Conservation (phyloP, 257 asterid genomes). For the Fraxinus excelsior region DNA sequence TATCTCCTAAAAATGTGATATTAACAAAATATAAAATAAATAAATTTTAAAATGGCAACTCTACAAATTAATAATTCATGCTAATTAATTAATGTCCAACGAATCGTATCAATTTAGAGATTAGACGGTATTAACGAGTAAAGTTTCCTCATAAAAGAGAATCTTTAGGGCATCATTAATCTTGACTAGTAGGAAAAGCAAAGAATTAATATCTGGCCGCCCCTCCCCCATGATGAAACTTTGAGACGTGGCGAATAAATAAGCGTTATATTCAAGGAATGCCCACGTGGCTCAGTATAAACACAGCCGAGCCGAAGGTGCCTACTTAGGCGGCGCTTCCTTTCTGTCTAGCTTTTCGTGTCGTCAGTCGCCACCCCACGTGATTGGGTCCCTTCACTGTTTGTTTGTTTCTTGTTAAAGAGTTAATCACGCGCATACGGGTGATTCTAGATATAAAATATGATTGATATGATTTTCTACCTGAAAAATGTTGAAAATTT, state of each 20-base stretch:
- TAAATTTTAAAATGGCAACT: too few species aligned
- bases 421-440: not conserved
- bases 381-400: not conserved
- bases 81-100: too few species aligned
- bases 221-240: not conserved
- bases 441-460: too few species aligned
- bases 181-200: not conserved
- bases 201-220: not conserved
- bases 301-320: not conserved
- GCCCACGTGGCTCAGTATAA: not conserved
- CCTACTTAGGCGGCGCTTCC: not conserved
- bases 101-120: too few species aligned
- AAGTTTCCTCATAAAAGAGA: not conserved
- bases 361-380: slow-evolving; percentile 2
- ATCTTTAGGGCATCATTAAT: slow-evolving; percentile 1
- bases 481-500: too few species aligned
- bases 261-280: not conserved
- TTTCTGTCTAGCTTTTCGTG: not conserved
- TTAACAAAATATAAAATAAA: too few species aligned
- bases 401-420: not conserved
- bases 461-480: too few species aligned
- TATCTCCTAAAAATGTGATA: too few species aligned
- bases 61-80: too few species aligned
- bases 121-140: too few species aligned
- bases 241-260: not conserved